Conservation (phyloP, 257 asterid genomes). For the Nicotiana paniculata region DNA sequence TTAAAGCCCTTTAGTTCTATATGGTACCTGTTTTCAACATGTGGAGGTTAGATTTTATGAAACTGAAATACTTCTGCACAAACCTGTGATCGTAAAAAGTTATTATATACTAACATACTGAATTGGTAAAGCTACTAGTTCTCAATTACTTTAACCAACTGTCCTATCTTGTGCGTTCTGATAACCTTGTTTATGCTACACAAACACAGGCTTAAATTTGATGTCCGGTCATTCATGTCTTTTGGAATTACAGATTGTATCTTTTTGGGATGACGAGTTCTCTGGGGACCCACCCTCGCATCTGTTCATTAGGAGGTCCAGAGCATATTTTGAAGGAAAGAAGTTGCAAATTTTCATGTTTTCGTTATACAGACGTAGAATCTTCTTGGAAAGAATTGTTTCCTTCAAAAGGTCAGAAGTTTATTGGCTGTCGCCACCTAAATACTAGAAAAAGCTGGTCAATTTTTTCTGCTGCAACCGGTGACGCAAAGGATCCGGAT, state of each 20-base stretch:
- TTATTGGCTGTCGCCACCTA: conserved; percentile 6
- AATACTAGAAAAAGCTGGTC: conserved; percentile 26
- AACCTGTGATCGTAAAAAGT: neutral
- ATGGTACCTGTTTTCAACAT: neutral
- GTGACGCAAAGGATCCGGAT: conserved; percentile 32
- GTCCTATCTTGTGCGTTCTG: neutral
- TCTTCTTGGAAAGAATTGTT: conserved; percentile 19
- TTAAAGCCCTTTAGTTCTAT: neutral
- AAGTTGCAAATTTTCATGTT: conserved; percentile 30
- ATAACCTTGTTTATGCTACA: neutral
- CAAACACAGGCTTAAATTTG: neutral
- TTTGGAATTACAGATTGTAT: neutral
- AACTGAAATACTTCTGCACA: neutral
- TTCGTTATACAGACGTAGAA: conserved; percentile 30
- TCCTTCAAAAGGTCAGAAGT: conserved; percentile 19
- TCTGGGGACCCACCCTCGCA: conserved; percentile 46
- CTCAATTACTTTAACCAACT: neutral
- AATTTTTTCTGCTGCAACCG: conserved; percentile 43
- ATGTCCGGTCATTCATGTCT: neutral
- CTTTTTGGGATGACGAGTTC: conserved; percentile 44
- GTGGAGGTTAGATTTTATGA: neutral
- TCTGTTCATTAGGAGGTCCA: conserved; percentile 31
- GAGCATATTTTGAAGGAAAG: conserved; percentile 22
- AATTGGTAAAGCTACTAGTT: neutral
- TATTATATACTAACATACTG: neutral